Evolutionary conservation across 23 red algal genomes (phyloP).

Genomic region (Gracilaria gracilis): DNA sequence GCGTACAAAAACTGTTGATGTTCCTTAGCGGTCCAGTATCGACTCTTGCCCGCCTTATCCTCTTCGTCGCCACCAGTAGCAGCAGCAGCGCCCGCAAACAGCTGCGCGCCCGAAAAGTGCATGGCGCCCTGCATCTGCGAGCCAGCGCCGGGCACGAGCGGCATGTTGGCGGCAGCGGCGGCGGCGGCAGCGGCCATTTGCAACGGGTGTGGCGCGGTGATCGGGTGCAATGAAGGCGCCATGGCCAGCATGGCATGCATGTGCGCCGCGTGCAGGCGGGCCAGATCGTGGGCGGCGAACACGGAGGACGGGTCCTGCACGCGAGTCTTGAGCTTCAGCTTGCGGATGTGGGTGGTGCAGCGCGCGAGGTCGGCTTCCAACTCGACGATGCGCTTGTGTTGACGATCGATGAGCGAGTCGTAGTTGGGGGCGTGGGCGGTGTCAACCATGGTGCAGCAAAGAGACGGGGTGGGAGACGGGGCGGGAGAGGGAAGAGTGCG

Average conservation of each 20-base stretch:
- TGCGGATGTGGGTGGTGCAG: conserved; percentile 25
- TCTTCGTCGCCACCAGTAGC: conserved; percentile 30
- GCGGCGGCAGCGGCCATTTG: conserved; percentile 29
- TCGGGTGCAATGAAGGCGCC: not conserved
- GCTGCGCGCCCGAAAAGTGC: not conserved
- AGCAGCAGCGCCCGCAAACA: conserved; percentile 1
- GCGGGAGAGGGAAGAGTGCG: not conserved
- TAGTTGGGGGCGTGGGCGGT: conserved; percentile 51
- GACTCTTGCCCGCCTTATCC: conserved; percentile 68
- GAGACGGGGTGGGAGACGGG: not conserved
- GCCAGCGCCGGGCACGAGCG: not conserved
- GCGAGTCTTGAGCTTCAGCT: conserved; percentile 41
- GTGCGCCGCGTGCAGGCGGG: conserved; percentile 40
- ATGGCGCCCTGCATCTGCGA: not conserved
- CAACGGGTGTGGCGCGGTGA: not conserved
- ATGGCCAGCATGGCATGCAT: conserved; percentile 60
- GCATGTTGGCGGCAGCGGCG: conserved; percentile 18
- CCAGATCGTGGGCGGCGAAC: conserved; percentile 27
- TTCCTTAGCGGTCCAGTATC: conserved; percentile 83
- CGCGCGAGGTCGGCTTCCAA: conserved; percentile 59
- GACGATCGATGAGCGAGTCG: conserved; percentile 62
- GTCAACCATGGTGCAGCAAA: conserved; percentile 38
- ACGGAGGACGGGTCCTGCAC: not conserved
- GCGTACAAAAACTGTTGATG: conserved; percentile 84
- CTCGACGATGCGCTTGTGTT: conserved; percentile 56